Base-by-base conservation (phyloP, 768 basidiomycete genomes). In the Neoboletus magnificus region DNA sequence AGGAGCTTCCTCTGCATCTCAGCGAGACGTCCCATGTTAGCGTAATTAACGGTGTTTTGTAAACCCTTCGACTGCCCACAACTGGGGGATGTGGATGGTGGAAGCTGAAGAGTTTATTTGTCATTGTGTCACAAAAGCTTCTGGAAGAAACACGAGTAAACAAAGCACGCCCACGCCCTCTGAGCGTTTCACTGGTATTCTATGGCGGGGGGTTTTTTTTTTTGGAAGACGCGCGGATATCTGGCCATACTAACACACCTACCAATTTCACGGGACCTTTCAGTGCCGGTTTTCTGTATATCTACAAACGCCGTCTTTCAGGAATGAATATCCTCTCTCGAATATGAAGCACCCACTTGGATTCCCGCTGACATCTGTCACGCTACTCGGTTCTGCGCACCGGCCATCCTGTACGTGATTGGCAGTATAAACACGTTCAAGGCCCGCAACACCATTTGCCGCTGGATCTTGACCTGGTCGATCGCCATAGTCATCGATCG, bases 1-100 rank as follows among this genome's bases (percentile, higher is more conserved):
- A 83, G 71, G 74, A 98, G 90, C 88, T 93, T 97, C 61, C 94
- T 85, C 78, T 98, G 95, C 91, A 93, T 92, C 74, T 98, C 95
- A 57, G 95, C 95, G 54, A 98, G 83, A 46, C 92, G 83, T 66
- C 95, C 95, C 95, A 98, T 98, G 25, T 64, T 81, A 71, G 8
- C 48, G 20, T 50, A 56, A 62, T 58, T 40, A 48, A 48, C 42
- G 25, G 48, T 56, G 16, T 48, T 37, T 56, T 44, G 37, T 43
- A 42, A 55, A 46, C 23, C 52, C 10, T 22, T 23, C 7, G 11
- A 20, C 22, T 27, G 44, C 9, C 32, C 46, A 18, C 13, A 36
- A 18, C 16, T 15, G 35, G 10, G 43, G 27, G 7, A 48, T 30
- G 48, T 46, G 20, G 50, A n/a, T 39, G 55, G 62, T 50, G 18